phyloP scores from a whole-genome alignment of 495 filamentous ascomycete species.

The Penicillium silybi region DNA sequence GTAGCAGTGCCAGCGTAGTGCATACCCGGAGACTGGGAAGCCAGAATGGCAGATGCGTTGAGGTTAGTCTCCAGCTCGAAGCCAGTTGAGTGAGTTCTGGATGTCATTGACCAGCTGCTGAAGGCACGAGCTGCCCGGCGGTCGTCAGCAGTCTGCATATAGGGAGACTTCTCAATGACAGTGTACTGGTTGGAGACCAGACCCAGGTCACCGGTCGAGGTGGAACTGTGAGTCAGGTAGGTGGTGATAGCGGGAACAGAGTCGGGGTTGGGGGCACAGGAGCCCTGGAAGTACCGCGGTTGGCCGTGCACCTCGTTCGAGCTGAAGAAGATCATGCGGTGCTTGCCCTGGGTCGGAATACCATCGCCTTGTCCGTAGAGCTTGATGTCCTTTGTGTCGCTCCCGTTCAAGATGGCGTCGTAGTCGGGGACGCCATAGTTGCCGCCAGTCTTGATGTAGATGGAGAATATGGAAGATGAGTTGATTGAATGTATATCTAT shows the following conservation, averaged over 20 bases:
- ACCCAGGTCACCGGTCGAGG: slow-evolving; percentile 55
- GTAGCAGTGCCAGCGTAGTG: slow-evolving; percentile 68
- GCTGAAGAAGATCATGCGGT: slow-evolving; percentile 46
- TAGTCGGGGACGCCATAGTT: slow-evolving; percentile 62
- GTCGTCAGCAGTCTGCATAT: slow-evolving; percentile 24
- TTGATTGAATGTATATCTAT: neutral
- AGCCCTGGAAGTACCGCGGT: slow-evolving; percentile 32
- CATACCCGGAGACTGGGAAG: slow-evolving; percentile 51
- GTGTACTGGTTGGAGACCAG: slow-evolving; percentile 55
- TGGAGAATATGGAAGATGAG: slow-evolving; percentile 36
- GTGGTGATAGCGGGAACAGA: slow-evolving; percentile 29
- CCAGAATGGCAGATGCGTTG: slow-evolving; percentile 47
- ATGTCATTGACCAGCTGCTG: slow-evolving; percentile 51
- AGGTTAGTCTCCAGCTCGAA: slow-evolving; percentile 52
- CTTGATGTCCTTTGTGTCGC: slow-evolving; percentile 41
- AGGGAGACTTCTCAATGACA: slow-evolving; percentile 49
- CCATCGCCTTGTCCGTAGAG: slow-evolving; percentile 53
- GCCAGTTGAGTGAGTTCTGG: slow-evolving; percentile 50
- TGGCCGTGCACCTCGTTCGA: slow-evolving; percentile 21
- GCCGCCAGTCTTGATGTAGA: slow-evolving; percentile 56
- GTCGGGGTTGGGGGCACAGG: slow-evolving; percentile 22
- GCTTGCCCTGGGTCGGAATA: slow-evolving; percentile 64
- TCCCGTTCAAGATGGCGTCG: slow-evolving; percentile 53
- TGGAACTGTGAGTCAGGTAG: slow-evolving; percentile 43
- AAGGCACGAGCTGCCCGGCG: slow-evolving; percentile 18